These are phyloP conservation scores for Amaranthus hypochondriacus DNA, from an alignment of 148 eudicot species.

Conservation along the genomic window DNA sequence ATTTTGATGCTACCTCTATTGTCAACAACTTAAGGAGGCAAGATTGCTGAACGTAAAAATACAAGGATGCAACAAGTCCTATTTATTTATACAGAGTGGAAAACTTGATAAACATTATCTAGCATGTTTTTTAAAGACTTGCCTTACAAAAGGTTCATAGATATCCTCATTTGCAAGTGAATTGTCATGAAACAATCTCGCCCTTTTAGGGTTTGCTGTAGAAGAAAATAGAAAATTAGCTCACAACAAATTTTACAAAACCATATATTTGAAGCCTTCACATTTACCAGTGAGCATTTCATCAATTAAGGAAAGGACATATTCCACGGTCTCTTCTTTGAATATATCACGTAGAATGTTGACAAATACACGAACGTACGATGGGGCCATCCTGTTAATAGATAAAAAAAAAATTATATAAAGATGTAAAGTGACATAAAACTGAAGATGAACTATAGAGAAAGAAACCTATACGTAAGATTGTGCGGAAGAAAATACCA, in stretches of 20 bases:
- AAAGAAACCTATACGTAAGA: not conserved
- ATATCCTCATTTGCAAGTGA: conserved; percentile 81
- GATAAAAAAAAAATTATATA: not conserved
- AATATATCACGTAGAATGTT: conserved; percentile 79
- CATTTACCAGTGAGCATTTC: conserved; percentile 82
- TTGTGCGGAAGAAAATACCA: too few species aligned
- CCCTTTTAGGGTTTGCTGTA: conserved; percentile 92
- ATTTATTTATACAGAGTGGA: not conserved
- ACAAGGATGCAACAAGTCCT: not conserved
- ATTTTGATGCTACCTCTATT: too few species aligned
- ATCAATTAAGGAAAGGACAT: conserved; percentile 85
- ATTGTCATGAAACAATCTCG: conserved; percentile 77
- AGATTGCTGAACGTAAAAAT: not conserved
- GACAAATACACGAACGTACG: conserved; percentile 75
- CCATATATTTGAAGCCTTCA: not conserved
- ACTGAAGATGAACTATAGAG: too few species aligned
- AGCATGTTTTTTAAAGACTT: conserved; percentile 11
- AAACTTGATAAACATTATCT: not conserved
- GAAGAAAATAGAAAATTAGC: conserved; percentile 16
- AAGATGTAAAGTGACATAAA: not conserved
- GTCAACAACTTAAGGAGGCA: not conserved
- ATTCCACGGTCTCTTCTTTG: conserved; percentile 97
- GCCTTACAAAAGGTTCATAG: conserved; percentile 90
- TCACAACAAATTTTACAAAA: not conserved
- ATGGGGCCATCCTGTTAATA: conserved; percentile 87